phyloP scores from a whole-genome alignment of 1,139 yeast genomes.

The Ogataea hybrid region DNA sequence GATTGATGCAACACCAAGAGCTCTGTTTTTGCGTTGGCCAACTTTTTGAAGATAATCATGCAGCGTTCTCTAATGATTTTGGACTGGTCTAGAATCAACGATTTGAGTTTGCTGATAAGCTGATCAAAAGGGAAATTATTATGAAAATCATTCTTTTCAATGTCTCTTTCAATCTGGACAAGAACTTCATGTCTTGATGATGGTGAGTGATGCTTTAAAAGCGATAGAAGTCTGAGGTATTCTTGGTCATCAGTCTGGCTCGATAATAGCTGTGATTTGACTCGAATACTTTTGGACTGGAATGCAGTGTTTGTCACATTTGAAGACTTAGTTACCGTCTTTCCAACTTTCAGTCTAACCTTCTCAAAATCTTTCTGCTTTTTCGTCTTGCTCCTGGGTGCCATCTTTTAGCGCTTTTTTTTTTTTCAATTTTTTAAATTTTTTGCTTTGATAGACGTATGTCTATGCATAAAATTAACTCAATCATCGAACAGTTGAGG shows the following conservation, averaged over 20 bases:
- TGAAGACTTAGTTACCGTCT: constrained; percentile 64
- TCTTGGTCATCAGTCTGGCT: constrained; percentile 48
- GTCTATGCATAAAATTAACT: too few species aligned
- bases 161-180: constrained; percentile 34
- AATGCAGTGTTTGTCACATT: constrained; percentile 86
- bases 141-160: constrained; percentile 14
- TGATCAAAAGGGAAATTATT: constrained; percentile 48
- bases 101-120: constrained; percentile 54
- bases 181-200: constrained; percentile 75
- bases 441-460: too few species aligned
- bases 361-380: constrained; percentile 76
- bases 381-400: constrained; percentile 56
- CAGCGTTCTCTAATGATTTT: constrained; percentile 62
- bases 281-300: constrained; percentile 66
- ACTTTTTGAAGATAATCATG: constrained; percentile 48
- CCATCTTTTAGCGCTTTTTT: constrained; percentile 36
- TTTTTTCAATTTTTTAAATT: neutral
- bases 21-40: constrained; percentile 51
- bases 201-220: constrained; percentile 76
- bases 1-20: constrained; percentile 67
- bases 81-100: constrained; percentile 61
- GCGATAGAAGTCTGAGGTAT: constrained; percentile 55
- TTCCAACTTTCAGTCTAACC: constrained; percentile 86
- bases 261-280: constrained; percentile 38
- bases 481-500: too few species aligned